A percentile compares a stretch with the other conserved stretches of the same genome.
phyloP scores from a whole-genome alignment of 2,329 filamentous ascomycete species.

The Cyanodermella asteris region DNA sequence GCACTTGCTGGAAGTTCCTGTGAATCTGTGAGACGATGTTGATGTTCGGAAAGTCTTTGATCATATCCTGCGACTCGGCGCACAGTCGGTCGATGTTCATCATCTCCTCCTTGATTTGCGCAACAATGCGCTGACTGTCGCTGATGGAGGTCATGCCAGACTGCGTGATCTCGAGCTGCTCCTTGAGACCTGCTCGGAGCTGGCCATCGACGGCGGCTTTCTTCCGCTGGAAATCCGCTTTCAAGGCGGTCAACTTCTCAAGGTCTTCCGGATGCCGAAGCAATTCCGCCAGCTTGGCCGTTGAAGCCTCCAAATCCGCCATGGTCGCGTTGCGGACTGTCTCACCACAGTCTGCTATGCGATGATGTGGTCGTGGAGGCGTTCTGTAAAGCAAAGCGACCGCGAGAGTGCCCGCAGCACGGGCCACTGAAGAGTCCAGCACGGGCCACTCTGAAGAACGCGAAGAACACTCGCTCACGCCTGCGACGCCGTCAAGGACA shows the following conservation, averaged over 20 bases:
- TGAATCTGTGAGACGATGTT: conserved; percentile 85
- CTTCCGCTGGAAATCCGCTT: conserved; percentile 82
- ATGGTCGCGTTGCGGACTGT: too few relatives aligned
- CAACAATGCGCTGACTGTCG: conserved; percentile 78
- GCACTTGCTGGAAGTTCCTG: conserved; percentile 82
- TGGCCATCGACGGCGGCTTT: conserved; percentile 80
- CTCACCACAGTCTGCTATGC: conserved; percentile 17
- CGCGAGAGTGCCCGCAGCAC: too few relatives aligned
- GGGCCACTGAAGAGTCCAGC: too few relatives aligned
- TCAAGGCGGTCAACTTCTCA: conserved; percentile 79
- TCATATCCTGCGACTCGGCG: conserved; percentile 92
- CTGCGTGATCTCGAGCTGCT: conserved; percentile 88
- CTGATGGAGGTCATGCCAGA: conserved; percentile 73
- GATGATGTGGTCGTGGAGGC: not conserved
- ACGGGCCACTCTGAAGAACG: conserved; percentile 1
- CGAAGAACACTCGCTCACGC: too few relatives aligned
- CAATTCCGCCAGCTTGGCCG: conserved; percentile 72
- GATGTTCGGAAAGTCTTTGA: conserved; percentile 85
- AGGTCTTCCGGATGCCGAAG: conserved; percentile 91
- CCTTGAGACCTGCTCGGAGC: conserved; percentile 66
- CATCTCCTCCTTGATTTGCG: conserved; percentile 92
- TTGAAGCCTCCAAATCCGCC: conserved; percentile 38
- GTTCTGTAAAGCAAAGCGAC: not conserved
- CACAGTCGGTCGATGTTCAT: conserved; percentile 96
- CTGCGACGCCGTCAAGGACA: too few relatives aligned